Base-by-base conservation (phyloP, 257 asterid species). In the Salvia miltiorrhiza region DNA sequence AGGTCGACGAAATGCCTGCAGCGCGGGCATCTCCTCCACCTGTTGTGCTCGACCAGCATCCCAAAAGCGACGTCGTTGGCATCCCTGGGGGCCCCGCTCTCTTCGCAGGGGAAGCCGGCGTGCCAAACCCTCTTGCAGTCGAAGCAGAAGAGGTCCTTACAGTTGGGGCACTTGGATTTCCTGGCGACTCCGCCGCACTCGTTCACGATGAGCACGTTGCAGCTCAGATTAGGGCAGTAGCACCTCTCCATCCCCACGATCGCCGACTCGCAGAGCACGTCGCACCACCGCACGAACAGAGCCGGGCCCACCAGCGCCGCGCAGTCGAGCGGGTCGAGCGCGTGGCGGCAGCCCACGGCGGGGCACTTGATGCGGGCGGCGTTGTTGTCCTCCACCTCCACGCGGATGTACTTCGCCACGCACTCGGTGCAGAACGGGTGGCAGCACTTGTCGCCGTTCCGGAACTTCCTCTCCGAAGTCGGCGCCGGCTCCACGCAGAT, bases 371-470 rank as follows among this genome's bases (percentile, higher is more conserved):
- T 86, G 48, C 37, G 19, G 5, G 84, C 81, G 5, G 21, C 58
- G 77, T 79, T 77, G 71, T 83, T 78, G 53, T 85, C 87, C 9
- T 73, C 84, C 30, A 90, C 84, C 82, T 80, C 82, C 11, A 84
- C 87, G 62, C 79, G 68, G 73, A 88, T 86, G 85, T 88, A 88
- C 74, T 83, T 85, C 70, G 67, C 60, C 64, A 85, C 60, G 71
- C 96, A 90, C 61, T 86, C 88, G 12, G 76, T 71, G 75, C 94
- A 89, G 79, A 78, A 84, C 2, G 83, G 88, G 81, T 88, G 93
- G 8, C 77, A 32, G 65, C 88, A 82, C 13, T 39, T 54, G 61
- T 33, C 32, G 2, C 39, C 43, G 74, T 63, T 77, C 11, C 14
- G 48, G 82, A 74, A 77, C 14, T 30, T 76, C 21, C 33, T 70